Conservation (phyloP, 2,329 filamentous ascomycete genomes). For the Beauveria medogensis region DNA sequence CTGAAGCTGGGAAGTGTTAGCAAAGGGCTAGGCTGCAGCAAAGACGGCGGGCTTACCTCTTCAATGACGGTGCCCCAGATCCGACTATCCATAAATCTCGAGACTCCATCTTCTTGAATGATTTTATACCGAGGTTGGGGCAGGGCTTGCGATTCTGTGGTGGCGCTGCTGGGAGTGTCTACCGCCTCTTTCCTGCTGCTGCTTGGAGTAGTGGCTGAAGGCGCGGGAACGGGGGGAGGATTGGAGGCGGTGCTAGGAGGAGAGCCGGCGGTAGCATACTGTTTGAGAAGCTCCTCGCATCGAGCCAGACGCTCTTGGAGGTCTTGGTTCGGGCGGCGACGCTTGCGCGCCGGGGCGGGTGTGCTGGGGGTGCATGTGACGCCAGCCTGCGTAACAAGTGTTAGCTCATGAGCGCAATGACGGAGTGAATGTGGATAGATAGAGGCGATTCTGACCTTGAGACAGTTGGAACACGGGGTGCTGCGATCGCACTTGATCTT, state of each 20-base stretch:
- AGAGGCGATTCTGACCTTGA: conserved; percentile 37
- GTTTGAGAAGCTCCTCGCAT: conserved; percentile 50
- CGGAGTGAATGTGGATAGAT: neutral
- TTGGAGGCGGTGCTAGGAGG: conserved; percentile 18
- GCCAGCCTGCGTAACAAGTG: conserved; percentile 37
- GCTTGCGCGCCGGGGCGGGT: conserved; percentile 51
- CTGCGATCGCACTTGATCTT: conserved; percentile 56
- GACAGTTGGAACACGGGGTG: conserved; percentile 51
- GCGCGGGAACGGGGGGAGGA: conserved; percentile 15
- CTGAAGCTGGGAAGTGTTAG: conserved; percentile 34
- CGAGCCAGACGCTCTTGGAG: conserved; percentile 52
- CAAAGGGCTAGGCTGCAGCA: neutral
- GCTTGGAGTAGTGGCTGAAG: neutral
- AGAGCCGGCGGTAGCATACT: conserved; percentile 40
- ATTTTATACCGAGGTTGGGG: conserved; percentile 45
- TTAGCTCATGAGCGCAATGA: neutral
- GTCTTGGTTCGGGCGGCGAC: conserved; percentile 52
- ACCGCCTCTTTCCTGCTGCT: neutral
- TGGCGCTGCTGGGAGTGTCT: conserved; percentile 14
- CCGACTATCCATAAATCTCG: conserved; percentile 50
- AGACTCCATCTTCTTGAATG: conserved; percentile 45
- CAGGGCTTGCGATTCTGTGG: conserved; percentile 20
- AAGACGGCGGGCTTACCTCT: conserved; percentile 32
- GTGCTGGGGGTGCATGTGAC: conserved; percentile 52
- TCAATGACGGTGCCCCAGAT: conserved; percentile 47